Conservation (phyloP, 2,329 filamentous ascomycete genomes). For the Colletotrichum musicola region DNA sequence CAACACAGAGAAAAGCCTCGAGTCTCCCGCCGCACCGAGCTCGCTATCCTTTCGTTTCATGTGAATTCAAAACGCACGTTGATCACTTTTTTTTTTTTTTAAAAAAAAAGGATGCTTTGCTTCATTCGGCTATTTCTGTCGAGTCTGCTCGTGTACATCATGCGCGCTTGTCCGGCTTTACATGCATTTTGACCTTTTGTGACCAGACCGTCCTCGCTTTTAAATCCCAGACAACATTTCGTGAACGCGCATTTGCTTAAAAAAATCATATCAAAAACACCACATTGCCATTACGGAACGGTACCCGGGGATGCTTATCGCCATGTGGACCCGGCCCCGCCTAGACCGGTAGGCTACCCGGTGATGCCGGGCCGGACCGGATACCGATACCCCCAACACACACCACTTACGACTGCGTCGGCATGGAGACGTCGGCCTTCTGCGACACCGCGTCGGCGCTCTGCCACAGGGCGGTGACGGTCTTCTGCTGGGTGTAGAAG, state of each 20-base stretch:
- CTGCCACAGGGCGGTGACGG: slow-evolving; percentile 92
- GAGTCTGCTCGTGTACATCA: slow-evolving; percentile 4
- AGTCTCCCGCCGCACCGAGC: background rate
- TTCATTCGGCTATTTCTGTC: slow-evolving; percentile 7
- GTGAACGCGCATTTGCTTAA: background rate
- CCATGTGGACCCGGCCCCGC: slow-evolving; percentile 3
- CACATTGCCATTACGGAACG: background rate
- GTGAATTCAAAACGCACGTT: background rate
- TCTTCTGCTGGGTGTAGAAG: slow-evolving; percentile 99
- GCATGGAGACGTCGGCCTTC: slow-evolving; percentile 92
- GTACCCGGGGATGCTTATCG: background rate
- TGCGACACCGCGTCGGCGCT: slow-evolving; percentile 85
- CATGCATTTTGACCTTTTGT: slow-evolving; percentile 9
- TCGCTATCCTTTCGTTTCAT: background rate
- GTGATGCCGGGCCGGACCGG: slow-evolving; percentile 11
- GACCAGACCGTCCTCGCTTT: slow-evolving; percentile 8
- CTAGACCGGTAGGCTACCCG: background rate
- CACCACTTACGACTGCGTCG: slow-evolving; percentile 59
- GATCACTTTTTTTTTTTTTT: background rate
- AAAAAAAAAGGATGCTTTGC: background rate
- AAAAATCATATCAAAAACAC: slow-evolving; percentile 2
- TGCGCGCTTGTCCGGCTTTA: background rate
- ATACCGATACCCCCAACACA: background rate
- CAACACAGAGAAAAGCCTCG: background rate
- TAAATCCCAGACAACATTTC: slow-evolving; percentile 1